These are phyloP conservation scores for Penicillium diatomitis DNA, from an alignment of 495 filamentous ascomycete genomes.

Conservation along the genomic window DNA sequence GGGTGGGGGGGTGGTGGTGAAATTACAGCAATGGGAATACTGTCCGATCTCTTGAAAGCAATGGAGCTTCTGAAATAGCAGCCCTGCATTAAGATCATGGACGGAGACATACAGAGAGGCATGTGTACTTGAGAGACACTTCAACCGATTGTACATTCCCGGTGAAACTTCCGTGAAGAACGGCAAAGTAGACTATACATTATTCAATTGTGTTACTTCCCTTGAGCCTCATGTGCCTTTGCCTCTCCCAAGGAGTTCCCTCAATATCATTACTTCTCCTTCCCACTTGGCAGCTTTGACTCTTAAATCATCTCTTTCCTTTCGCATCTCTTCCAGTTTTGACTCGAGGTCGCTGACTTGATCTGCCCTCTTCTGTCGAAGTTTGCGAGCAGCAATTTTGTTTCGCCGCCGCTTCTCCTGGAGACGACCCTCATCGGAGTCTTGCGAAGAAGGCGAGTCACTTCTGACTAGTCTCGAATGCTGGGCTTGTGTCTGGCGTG, in stretches of 20 bases:
- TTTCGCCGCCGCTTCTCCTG: constrained; percentile 3
- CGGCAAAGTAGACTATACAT: too few species aligned
- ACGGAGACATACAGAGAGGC: too few species aligned
- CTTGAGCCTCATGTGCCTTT: background rate
- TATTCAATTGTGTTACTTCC: too few species aligned
- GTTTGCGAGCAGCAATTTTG: constrained; percentile 2
- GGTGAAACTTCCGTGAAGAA: too few species aligned
- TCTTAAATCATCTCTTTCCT: constrained; percentile 3
- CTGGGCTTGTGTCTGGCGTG: background rate
- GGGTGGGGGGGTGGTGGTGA: constrained; percentile 89
- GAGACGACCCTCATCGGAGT: constrained; percentile 4
- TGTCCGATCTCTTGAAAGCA: constrained; percentile 58
- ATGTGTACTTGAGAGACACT: too few species aligned
- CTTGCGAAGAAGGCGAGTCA: constrained; percentile 2
- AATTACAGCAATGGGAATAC: constrained; percentile 90
- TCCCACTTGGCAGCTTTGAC: constrained; percentile 5
- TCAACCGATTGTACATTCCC: too few species aligned
- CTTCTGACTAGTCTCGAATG: background rate
- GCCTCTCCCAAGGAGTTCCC: constrained; percentile 3
- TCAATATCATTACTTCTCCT: constrained; percentile 3
- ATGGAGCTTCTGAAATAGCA: constrained; percentile 3
- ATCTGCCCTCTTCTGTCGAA: constrained; percentile 4
- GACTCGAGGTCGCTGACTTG: constrained; percentile 4
- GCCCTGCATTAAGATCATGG: too few species aligned
- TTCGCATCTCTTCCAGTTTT: constrained; percentile 2